Conservation (phyloP, 129 eudicot genomes). For the Saposhnikovia divaricata region DNA sequence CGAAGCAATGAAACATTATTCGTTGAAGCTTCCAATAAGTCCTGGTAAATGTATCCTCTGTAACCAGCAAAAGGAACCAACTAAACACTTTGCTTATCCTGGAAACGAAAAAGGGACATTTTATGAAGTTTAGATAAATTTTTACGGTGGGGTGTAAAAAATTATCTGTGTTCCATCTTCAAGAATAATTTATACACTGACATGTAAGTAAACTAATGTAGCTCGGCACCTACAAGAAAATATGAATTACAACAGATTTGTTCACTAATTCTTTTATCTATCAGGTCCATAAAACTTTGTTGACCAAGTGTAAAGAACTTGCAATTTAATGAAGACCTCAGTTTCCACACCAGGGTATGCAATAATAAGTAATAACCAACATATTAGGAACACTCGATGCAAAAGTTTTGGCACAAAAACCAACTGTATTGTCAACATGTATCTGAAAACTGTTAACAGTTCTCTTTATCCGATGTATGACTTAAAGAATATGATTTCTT, state of each 20-base stretch:
- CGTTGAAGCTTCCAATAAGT: not conserved
- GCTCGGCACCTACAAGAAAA: not conserved
- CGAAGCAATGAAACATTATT: not conserved
- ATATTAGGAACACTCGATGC: not conserved
- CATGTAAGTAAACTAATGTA: not conserved
- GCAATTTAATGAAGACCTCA: conserved; percentile 1
- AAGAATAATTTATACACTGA: not conserved
- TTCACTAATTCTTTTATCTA: not conserved
- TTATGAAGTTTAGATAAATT: not conserved
- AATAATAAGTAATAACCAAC: not conserved
- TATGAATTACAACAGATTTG: not conserved
- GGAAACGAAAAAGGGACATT: not conserved
- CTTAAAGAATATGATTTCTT: not conserved
- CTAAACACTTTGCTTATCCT: not conserved
- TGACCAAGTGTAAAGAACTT: not conserved
- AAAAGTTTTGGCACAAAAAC: not conserved
- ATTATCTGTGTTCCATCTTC: not conserved
- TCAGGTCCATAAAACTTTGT: not conserved
- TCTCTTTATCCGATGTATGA: not conserved
- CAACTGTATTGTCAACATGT: not conserved
- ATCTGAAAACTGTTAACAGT: not conserved
- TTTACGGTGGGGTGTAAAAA: not conserved
- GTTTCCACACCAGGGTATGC: not conserved
- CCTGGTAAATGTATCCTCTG: not conserved
- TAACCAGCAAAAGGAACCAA: not conserved